These are phyloP conservation scores for Priceomyces fermenticarens DNA, from an alignment of 805 yeast genomes.

Conservation along the genomic window DNA sequence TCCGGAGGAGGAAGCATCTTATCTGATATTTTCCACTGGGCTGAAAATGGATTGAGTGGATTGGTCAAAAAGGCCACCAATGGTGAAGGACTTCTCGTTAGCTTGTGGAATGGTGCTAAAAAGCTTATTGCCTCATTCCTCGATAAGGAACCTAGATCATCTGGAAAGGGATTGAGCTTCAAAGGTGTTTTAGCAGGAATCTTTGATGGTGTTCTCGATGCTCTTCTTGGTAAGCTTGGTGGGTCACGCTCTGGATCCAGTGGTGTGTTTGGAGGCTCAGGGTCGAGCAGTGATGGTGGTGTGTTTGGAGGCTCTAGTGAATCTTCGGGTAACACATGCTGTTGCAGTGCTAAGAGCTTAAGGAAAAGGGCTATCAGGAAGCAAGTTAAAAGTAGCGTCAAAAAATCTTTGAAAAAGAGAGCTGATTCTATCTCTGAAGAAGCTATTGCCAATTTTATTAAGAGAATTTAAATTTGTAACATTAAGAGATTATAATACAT, in stretches of 20 bases:
- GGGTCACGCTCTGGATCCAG: constrained; percentile 2
- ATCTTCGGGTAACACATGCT: constrained; percentile 12
- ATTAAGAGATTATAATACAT: too few species aligned
- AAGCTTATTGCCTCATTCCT: neutral
- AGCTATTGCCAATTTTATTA: constrained; percentile 3
- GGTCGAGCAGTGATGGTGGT: constrained; percentile 3
- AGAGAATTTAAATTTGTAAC: constrained; percentile 1
- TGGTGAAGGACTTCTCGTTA: neutral
- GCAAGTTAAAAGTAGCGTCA: constrained; percentile 16
- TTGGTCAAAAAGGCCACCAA: neutral
- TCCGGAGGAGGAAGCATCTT: constrained; percentile 3
- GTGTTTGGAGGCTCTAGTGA: constrained; percentile 7
- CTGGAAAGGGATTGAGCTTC: neutral
- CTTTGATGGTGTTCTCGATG: constrained; percentile 9
- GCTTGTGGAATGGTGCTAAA: neutral
- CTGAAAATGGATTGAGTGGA: neutral
- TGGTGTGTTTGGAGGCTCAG: constrained; percentile 2
- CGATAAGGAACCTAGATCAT: neutral
- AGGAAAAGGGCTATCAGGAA: constrained; percentile 22
- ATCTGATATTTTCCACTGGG: neutral
- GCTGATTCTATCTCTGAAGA: constrained; percentile 6
- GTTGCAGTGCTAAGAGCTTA: constrained; percentile 23
- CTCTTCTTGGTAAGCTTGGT: constrained; percentile 9
- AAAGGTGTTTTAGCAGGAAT: constrained; percentile 8
- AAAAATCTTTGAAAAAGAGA: constrained; percentile 19